Evolutionary conservation across 2,329 filamentous ascomycete species (phyloP).

Genomic region (Gaeumannomyces tritici): DNA sequence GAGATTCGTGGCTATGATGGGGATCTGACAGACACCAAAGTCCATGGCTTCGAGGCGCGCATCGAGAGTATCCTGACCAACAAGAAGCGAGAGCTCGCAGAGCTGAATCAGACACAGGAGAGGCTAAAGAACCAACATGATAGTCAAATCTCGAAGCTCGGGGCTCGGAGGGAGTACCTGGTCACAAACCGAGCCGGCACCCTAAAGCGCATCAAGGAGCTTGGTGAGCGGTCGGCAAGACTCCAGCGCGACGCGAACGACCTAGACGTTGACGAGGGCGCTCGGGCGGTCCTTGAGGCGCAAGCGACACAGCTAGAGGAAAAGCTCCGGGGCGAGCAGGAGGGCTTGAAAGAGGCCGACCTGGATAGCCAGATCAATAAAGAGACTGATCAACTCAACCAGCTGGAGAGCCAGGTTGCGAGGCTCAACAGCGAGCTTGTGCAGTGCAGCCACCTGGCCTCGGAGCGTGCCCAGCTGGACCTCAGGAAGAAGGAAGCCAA

Average conservation of each 20-base stretch:
- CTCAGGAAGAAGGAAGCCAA: conserved; percentile 71
- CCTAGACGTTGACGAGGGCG: conserved; percentile 81
- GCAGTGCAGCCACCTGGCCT: conserved; percentile 70
- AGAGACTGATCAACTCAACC: conserved; percentile 54
- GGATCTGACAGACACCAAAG: conserved; percentile 62
- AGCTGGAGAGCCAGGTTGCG: conserved; percentile 62
- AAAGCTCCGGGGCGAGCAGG: conserved; percentile 50
- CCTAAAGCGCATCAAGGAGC: conserved; percentile 60
- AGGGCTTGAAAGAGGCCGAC: conserved; percentile 51
- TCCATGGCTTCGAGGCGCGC: conserved; percentile 67
- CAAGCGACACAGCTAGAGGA: conserved; percentile 60
- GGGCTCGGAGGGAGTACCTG: conserved; percentile 61
- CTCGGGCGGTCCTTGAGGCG: conserved; percentile 66
- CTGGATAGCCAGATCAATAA: conserved; percentile 64
- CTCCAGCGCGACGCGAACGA: conserved; percentile 60
- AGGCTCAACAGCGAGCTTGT: conserved; percentile 71
- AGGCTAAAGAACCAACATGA: conserved; percentile 65
- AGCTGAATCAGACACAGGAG: conserved; percentile 46
- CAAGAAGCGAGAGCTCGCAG: conserved; percentile 59
- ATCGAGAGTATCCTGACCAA: conserved; percentile 68
- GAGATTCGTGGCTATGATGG: conserved; percentile 78
- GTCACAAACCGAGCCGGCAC: conserved; percentile 67
- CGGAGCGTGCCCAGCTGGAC: conserved; percentile 76
- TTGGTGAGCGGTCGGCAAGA: conserved; percentile 58
- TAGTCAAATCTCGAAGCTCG: conserved; percentile 65